A percentile compares a stretch with the other conserved stretches of the same genome.
Conservation (phyloP, 2,329 filamentous ascomycete genomes). For the Chaetomium strumarium region DNA sequence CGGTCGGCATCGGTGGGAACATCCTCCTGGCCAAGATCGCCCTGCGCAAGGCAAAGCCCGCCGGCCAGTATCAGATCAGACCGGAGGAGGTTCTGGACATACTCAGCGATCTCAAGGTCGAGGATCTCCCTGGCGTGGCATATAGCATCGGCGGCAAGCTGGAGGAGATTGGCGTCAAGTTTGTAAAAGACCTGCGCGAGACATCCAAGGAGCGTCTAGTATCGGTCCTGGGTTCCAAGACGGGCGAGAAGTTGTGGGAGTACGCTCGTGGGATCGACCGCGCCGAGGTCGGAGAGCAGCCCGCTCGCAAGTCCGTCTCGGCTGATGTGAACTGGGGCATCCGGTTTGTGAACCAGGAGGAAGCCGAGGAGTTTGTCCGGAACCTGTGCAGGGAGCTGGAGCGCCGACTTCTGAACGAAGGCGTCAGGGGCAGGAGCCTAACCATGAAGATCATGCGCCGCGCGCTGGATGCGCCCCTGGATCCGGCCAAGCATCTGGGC, state of each 20-base stretch:
- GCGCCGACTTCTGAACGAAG: constrained; percentile 71
- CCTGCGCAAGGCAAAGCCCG: constrained; percentile 85
- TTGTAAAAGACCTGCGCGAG: constrained; percentile 76
- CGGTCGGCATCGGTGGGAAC: constrained; percentile 86
- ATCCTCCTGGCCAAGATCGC: constrained; percentile 89
- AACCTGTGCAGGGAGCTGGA: constrained; percentile 82
- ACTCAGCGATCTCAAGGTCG: constrained; percentile 70
- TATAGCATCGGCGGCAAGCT: constrained; percentile 82
- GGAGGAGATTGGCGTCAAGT: constrained; percentile 75
- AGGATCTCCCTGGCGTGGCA: constrained; percentile 85
- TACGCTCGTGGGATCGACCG: constrained; percentile 85
- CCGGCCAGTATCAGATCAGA: constrained; percentile 83
- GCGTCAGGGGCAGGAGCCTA: constrained; percentile 79
- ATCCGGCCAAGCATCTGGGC: constrained; percentile 87
- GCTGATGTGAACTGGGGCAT: constrained; percentile 99
- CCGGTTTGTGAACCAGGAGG: constrained; percentile 82
- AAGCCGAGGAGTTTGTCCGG: constrained; percentile 85
- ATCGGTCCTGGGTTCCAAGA: constrained; percentile 78
- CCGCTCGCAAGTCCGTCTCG: constrained; percentile 86
- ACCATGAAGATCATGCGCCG: constrained; percentile 95
- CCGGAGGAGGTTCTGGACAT: constrained; percentile 73
- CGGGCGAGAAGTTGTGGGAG: constrained; percentile 82
- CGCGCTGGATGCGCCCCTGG: constrained; percentile 77
- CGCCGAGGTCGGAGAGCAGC: constrained; percentile 78
- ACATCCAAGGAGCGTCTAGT: constrained; percentile 70